Base-by-base conservation (phyloP, 1,284 basidiomycete genomes). In the Fomitopsis pinicola region DNA sequence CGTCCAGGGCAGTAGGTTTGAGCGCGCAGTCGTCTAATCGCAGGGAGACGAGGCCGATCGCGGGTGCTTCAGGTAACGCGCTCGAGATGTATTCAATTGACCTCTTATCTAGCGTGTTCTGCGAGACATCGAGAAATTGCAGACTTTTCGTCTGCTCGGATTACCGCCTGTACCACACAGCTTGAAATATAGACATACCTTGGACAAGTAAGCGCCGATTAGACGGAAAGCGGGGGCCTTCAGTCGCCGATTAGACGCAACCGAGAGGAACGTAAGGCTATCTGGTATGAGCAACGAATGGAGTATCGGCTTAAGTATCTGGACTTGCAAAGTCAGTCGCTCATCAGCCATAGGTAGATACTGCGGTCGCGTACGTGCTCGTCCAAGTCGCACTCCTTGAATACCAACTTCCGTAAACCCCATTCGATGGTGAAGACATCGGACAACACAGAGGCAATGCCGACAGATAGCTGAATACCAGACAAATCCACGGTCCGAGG, bases 371-470 rank as follows among this genome's bases (percentile, higher is more conserved):
- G 63, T 67, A 93, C 92, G 61, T 84, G 81, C 58, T 97, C 93
- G 62, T 92, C 88, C 48, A 97, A 74, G 75, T 88, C 83, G 73
- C 91, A 89, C 75, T 94, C 88, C 59, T 91, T 87, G 61, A 96
- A 82, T 0, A 90, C 87, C 28, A 96, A 76, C 67, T 93, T 94
- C 42, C 88, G 81, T 22, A 97, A 78, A 0, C 93, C 94, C 89
- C 94, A 97, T 72, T 96, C 93, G 62, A 96, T 88, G 7, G 87
- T 86, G 62, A 97, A 87, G 12, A 97, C 85, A 74, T 97, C 95
- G 0, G 95, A 91, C 26, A 98, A 79, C 12, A 94, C 88, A 30
- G 89, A 87, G 0, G 92, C 89, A 0, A 85, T 80, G 3, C 87
- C 82, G 1, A 82, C 74, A 0, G 85, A 89, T 19, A 97, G 78